Base-by-base conservation (phyloP, 345 rosid genomes). In the Raphanus sativus region DNA sequence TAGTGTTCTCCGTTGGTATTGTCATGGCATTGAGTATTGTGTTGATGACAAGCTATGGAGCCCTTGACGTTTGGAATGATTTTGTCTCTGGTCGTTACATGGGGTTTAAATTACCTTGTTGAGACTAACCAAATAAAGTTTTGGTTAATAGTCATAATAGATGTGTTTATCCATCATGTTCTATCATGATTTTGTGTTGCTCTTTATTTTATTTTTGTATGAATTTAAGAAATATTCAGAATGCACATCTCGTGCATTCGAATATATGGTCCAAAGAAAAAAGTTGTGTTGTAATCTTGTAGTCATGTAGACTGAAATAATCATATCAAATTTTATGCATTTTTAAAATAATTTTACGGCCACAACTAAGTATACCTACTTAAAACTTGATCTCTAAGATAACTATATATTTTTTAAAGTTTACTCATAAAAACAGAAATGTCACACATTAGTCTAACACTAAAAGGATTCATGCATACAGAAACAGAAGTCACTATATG, bases 11-110 rank as follows among this genome's bases (percentile, higher is more conserved):
- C 0, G 90, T 93, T 52, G 80, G 90, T 62, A 86, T 67, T 1
- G 98, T 89, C 21, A 91, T 91, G 98, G 94, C 89, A 25, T 71
- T 90, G 82, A 90, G 98, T 32, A 81, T 92, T 2, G 80, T 90
- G 72, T 73, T 94, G 70, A 86, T 90, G 63, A 91, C 96, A 77
- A 86, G 91, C 71, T 91, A 85, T 67, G 91, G 92, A 69, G 89
- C 87, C 62, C 75, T 89, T 33, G 79, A 94, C 40, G 82, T 85
- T 26, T 94, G 89, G 97, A 86, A 83, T 21, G 87, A 91, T 62
- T 89, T 70, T 48, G 40, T 32, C 28, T 84, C 87, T 21, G 97
- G 97, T 71, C 68, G 75, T 33, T 81, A 86, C 29, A 91, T 89
- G 97, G 91, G 97, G 30, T 94, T 91, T 78, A 91, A 85, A 71